These are phyloP conservation scores for Ascoidea tarda DNA, from an alignment of 805 yeast genomes.

Conservation along the genomic window DNA sequence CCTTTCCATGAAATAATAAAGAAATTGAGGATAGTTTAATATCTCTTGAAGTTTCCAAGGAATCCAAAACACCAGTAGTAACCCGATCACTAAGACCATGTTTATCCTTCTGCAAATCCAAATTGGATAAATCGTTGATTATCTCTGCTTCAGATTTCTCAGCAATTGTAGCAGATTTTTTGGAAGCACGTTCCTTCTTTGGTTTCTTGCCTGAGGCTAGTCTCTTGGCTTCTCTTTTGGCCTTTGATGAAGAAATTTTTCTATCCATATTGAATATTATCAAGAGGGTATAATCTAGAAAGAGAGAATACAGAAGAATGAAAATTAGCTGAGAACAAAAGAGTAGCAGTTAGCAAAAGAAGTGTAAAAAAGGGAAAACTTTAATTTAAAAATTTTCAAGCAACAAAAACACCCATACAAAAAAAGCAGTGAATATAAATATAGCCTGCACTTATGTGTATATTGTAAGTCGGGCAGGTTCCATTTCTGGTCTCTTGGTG, in stretches of 20 bases:
- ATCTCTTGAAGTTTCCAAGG: slow-evolving; percentile 86
- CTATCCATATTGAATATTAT: background rate
- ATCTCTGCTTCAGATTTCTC: slow-evolving; percentile 40
- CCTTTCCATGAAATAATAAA: slow-evolving; percentile 93
- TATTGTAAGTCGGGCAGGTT: too few relatives aligned
- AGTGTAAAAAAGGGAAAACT: too few relatives aligned
- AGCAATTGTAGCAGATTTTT: slow-evolving; percentile 32
- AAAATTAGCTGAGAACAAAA: too few relatives aligned
- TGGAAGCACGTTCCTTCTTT: slow-evolving; percentile 39
- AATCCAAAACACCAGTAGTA: slow-evolving; percentile 90
- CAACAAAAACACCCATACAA: too few relatives aligned
- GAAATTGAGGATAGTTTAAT: slow-evolving; percentile 83
- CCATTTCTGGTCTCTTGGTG: too few relatives aligned
- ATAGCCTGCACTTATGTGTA: too few relatives aligned
- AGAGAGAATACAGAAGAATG: too few relatives aligned
- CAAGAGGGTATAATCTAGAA: too few relatives aligned
- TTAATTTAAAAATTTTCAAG: too few relatives aligned
- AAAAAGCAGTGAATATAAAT: too few relatives aligned
- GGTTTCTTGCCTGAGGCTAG: slow-evolving; percentile 66
- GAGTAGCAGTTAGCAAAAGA: too few relatives aligned
- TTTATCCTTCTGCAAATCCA: slow-evolving; percentile 87
- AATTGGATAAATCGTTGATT: slow-evolving; percentile 65
- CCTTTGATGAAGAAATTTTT: slow-evolving; percentile 76
- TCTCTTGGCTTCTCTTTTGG: slow-evolving; percentile 96
- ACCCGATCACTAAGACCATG: slow-evolving; percentile 95